Conservation (phyloP, 345 rosid genomes). For the Orychophragmus violaceus region DNA sequence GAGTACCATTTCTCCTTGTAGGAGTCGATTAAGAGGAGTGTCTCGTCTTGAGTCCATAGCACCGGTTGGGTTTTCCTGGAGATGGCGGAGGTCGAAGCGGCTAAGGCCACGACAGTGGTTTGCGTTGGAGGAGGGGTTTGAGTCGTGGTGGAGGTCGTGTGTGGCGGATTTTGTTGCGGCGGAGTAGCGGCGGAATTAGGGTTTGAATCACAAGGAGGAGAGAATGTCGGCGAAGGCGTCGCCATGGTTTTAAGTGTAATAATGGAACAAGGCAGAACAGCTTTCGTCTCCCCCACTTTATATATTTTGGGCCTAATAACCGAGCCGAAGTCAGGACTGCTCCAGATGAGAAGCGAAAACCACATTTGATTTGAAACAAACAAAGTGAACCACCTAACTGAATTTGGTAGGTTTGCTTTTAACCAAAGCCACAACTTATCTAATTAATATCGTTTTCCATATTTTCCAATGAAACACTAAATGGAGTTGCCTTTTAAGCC, state of each 20-base stretch:
- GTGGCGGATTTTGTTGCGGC: slow-evolving; percentile 1
- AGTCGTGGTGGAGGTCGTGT: background rate
- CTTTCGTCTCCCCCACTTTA: background rate
- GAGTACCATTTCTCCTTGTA: slow-evolving; percentile 68
- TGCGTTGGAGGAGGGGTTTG: background rate
- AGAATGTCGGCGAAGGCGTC: slow-evolving; percentile 26
- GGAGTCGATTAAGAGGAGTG: slow-evolving; percentile 53
- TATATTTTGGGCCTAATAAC: no score
- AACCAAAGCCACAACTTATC: no score
- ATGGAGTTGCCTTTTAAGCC: no score
- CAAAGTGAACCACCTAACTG: no score
- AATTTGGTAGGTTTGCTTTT: no score
- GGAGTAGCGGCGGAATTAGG: slow-evolving; percentile 28
- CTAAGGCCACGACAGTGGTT: slow-evolving; percentile 16
- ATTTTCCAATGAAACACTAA: no score
- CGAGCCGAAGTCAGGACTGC: no score
- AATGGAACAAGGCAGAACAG: background rate
- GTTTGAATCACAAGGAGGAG: slow-evolving; percentile 21
- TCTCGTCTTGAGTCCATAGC: slow-evolving; percentile 73
- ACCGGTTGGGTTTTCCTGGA: slow-evolving; percentile 50
- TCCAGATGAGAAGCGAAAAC: no score
- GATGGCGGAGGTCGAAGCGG: slow-evolving; percentile 12
- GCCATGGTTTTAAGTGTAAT: slow-evolving; percentile 5
- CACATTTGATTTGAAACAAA: no score
- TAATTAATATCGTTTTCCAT: no score